A percentile compares a stretch with the other conserved stretches of the same genome.
Evolutionary conservation across 352 stramenopile species (phyloP).

Genomic region (Nothophytophthora sp.): DNA sequence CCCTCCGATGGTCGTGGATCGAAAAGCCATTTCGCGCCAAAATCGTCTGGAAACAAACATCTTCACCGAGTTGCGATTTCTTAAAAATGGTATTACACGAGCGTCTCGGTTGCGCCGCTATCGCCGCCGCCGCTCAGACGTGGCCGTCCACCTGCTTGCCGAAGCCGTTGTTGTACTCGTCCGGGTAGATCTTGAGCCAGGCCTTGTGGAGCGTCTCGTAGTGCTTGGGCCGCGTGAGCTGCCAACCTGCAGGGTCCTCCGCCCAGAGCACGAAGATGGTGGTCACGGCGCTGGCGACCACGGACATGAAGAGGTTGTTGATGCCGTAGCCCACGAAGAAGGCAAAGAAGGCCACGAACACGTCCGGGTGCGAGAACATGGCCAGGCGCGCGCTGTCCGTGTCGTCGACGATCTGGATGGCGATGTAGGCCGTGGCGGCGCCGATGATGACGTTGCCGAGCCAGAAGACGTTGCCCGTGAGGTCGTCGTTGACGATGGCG

Average conservation of each 20-base stretch:
- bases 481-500: conserved; percentile 89
- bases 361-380: conserved; percentile 70
- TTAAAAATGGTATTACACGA: not conserved
- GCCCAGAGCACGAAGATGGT: conserved; percentile 87
- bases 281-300: conserved; percentile 74
- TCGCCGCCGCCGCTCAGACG: not conserved
- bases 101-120: not conserved
- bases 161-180: conserved; percentile 85
- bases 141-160: conserved; percentile 51
- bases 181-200: conserved; percentile 82
- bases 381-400: conserved; percentile 48
- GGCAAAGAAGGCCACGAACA: conserved; percentile 66
- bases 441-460: conserved; percentile 83
- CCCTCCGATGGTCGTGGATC: too few species aligned
- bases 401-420: conserved; percentile 48
- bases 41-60: not conserved
- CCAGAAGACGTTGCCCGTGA: conserved; percentile 86
- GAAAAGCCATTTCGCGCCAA: conserved; percentile 6
- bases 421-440: conserved; percentile 62
- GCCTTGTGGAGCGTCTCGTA: conserved; percentile 73
- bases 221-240: conserved; percentile 68
- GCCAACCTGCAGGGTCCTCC: conserved; percentile 77
- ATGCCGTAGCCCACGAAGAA: conserved; percentile 77
- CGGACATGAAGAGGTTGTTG: conserved; percentile 72
- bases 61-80: not conserved